Base-by-base conservation (phyloP, 768 basidiomycete species). In the Hypsizygus marmoreus region DNA sequence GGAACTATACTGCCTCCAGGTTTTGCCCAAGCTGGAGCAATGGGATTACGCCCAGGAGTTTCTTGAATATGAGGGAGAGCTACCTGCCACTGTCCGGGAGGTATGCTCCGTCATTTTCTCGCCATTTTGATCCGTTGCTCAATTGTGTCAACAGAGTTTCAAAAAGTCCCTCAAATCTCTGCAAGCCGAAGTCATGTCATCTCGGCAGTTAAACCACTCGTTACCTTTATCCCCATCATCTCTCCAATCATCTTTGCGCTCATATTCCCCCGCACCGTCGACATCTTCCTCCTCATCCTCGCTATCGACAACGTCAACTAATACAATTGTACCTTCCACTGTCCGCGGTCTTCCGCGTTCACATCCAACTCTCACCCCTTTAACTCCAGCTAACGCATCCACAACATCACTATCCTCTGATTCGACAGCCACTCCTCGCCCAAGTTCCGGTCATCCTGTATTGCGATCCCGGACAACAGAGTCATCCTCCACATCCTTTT, bases 41-140 rank as follows among this genome's bases (percentile, higher is more conserved):
- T 92, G 90, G 90, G 82, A 84, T 14, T 89, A 90, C 56, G 87
- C 84, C 12, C 74, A 70, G 40, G 88, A 89, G 52, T 91, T 91
- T 59, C 59, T 93, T 47, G 71, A 77, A 30, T 87, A 86, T 53
- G 90, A 92, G 59, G 70, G 70, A 19, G 87, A 91, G 57, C 69
- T 92, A 20, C 54, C 74, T 13, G 53, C 60, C 1, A 66, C 71
- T 14, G 69, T 63, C 39, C 73, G 80, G 65, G 70, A 76, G 70
- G 90, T 90, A 58, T 42, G 70, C 63, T 4, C n/a, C 10, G 2
- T 29, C 7, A 9, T 13, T 11, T 55, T 4, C 16, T 34, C 25
- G 30, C 44, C 31, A 45, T 42, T 8, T n/a, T 17, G 19, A 51
- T 37, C 26, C 13, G 35, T 45, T 16, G 35, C 38, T 57, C n/a